phyloP scores from a whole-genome alignment of 768 basidiomycete genomes.

The Trametes coccinea region DNA sequence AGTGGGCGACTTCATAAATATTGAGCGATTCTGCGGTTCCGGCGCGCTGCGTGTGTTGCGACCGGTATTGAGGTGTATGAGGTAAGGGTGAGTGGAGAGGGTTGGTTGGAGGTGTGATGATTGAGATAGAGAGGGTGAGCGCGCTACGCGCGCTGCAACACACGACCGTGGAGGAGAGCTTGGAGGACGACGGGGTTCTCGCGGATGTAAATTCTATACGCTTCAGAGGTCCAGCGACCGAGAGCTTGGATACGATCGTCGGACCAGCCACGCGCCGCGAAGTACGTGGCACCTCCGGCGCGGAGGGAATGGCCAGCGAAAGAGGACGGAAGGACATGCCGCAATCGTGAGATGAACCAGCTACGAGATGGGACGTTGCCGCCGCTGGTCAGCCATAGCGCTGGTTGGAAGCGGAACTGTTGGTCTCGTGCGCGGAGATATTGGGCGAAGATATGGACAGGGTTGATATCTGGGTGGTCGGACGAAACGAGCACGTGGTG shows the following conservation, averaged over 20 bases:
- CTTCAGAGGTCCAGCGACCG: constrained; percentile 41
- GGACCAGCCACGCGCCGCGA: constrained; percentile 35
- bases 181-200: constrained; percentile 38
- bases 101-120: too few species aligned
- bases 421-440: constrained; percentile 22
- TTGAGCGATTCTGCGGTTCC: too few species aligned
- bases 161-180: too few species aligned
- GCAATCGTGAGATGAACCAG: constrained; percentile 39
- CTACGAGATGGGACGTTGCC: constrained; percentile 35
- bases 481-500: too few species aligned
- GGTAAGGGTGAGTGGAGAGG: too few species aligned
- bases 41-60: too few species aligned
- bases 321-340: not conserved
- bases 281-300: constrained; percentile 43
- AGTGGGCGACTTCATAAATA: too few species aligned
- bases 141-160: not conserved
- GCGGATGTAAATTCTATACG: constrained; percentile 38
- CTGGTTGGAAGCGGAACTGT: constrained; percentile 29
- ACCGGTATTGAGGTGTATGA: too few species aligned
- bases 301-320: constrained; percentile 40
- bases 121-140: too few species aligned
- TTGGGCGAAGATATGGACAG: too few species aligned
- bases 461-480: too few species aligned
- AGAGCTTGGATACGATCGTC: constrained; percentile 37
- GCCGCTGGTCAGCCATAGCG: constrained; percentile 36